Percentiles rank a stretch among this genome's conserved stretches.
Conservation (phyloP, 805 yeast species). For the Candida oleophila region DNA sequence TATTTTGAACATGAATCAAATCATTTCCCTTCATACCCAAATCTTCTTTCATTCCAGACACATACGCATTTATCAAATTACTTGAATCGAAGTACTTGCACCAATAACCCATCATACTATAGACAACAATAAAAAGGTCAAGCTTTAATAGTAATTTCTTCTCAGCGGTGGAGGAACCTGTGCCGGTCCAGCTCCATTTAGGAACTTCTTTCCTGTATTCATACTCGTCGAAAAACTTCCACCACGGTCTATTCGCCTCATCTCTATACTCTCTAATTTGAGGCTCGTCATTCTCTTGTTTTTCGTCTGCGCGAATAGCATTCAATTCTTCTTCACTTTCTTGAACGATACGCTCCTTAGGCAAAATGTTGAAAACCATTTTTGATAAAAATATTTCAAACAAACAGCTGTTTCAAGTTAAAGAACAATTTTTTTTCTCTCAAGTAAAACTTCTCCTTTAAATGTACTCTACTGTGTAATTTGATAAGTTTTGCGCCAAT, state of each 20-base stretch:
- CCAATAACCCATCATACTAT: constrained; percentile 28
- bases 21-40: constrained; percentile 28
- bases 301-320: background rate
- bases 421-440: no score
- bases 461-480: no score
- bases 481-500: no score
- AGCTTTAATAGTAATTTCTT: constrained; percentile 27
- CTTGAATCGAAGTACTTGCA: constrained; percentile 20
- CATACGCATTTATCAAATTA: constrained; percentile 25
- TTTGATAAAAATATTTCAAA: no score
- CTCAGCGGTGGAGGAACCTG: constrained; percentile 25
- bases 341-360: constrained; percentile 13
- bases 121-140: constrained; percentile 24
- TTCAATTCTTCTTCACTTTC: constrained; percentile 8
- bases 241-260: constrained; percentile 53
- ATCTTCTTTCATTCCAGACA: constrained; percentile 22
- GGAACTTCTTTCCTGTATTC: constrained; percentile 23
- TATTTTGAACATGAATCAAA: constrained; percentile 24
- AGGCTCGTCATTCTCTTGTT: background rate
- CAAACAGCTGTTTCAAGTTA: no score
- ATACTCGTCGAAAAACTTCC: constrained; percentile 41
- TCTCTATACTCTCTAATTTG: constrained; percentile 43
- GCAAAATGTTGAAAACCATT: no score
- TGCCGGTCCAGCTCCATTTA: constrained; percentile 24
- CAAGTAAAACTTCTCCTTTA: no score